These are phyloP conservation scores for Aspergillus sclerotialis DNA, from an alignment of 2,329 filamentous ascomycete species.

Conservation along the genomic window DNA sequence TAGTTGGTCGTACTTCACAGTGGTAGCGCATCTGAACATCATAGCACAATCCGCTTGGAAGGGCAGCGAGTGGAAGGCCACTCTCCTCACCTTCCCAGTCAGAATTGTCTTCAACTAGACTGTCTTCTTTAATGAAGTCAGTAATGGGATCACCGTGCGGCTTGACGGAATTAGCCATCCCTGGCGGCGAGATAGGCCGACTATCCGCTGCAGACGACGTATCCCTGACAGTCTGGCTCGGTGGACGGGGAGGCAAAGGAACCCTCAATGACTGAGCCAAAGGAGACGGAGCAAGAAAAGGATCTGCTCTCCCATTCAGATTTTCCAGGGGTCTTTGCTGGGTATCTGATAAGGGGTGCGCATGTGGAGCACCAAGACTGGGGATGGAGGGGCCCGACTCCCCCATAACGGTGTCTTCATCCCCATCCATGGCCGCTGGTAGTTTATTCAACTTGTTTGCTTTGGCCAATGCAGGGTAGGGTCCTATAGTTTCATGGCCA, in stretches of 20 bases:
- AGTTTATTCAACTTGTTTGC: slow-evolving; percentile 4
- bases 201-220: slow-evolving; percentile 4
- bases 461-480: slow-evolving; percentile 5
- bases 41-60: slow-evolving; percentile 76
- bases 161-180: slow-evolving; percentile 19
- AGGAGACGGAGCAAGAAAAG: slow-evolving; percentile 16
- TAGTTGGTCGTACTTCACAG: slow-evolving; percentile 64
- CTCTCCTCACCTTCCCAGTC: slow-evolving; percentile 35
- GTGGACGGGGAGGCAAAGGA: slow-evolving; percentile 8
- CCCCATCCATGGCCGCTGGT: slow-evolving; percentile 22
- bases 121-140: slow-evolving; percentile 22
- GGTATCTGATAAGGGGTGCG: slow-evolving; percentile 9
- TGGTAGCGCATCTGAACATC: slow-evolving; percentile 95
- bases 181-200: slow-evolving; percentile 11
- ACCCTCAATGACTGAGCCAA: slow-evolving; percentile 15
- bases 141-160: slow-evolving; percentile 13
- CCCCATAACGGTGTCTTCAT: slow-evolving; percentile 36
- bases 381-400: slow-evolving; percentile 17
- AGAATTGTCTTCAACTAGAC: slow-evolving; percentile 32
- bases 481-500: slow-evolving; percentile 13
- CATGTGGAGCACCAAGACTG: slow-evolving; percentile 11
- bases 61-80: slow-evolving; percentile 39
- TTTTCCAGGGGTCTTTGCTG: slow-evolving; percentile 10
- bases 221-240: slow-evolving; percentile 1
- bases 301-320: slow-evolving; percentile 13